Evolutionary conservation across 2,329 filamentous ascomycete genomes (phyloP).

Genomic region (Talaromyces sp.): DNA sequence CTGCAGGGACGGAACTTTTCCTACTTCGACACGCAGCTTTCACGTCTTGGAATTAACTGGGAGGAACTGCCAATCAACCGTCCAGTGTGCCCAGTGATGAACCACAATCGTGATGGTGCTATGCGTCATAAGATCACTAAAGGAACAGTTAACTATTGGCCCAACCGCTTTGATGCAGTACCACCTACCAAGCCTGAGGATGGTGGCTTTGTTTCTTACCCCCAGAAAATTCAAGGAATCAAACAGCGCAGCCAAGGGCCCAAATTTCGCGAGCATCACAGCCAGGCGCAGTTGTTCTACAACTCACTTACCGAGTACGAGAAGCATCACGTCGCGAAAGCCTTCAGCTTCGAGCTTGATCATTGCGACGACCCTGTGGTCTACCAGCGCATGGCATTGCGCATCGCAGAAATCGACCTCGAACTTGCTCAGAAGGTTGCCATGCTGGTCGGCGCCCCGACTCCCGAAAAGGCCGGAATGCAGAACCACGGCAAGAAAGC

Average conservation of each 20-base stretch:
- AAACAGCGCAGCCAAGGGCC: slow-evolving; percentile 64
- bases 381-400: slow-evolving; percentile 66
- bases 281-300: slow-evolving; percentile 78
- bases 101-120: slow-evolving; percentile 70
- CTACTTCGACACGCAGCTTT: slow-evolving; percentile 53
- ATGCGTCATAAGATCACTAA: slow-evolving; percentile 70
- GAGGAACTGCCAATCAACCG: slow-evolving; percentile 69
- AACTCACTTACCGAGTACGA: slow-evolving; percentile 70
- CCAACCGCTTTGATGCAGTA: slow-evolving; percentile 63
- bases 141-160: slow-evolving; percentile 75
- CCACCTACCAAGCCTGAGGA: slow-evolving; percentile 62
- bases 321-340: slow-evolving; percentile 59
- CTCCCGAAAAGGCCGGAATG: slow-evolving; percentile 52
- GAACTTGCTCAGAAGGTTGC: slow-evolving; percentile 66
- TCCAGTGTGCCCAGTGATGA: slow-evolving; percentile 67
- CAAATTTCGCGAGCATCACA: slow-evolving; percentile 76
- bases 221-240: slow-evolving; percentile 63
- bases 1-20: slow-evolving; percentile 69
- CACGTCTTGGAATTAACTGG: slow-evolving; percentile 65
- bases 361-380: slow-evolving; percentile 78
- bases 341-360: slow-evolving; percentile 69
- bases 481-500: slow-evolving; percentile 66
- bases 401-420: slow-evolving; percentile 70
- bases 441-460: slow-evolving; percentile 62
- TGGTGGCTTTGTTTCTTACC: slow-evolving; percentile 67